These are phyloP conservation scores for Lolium perenne DNA, from an alignment of 176 grass and related monocot genomes.

Conservation along the genomic window DNA sequence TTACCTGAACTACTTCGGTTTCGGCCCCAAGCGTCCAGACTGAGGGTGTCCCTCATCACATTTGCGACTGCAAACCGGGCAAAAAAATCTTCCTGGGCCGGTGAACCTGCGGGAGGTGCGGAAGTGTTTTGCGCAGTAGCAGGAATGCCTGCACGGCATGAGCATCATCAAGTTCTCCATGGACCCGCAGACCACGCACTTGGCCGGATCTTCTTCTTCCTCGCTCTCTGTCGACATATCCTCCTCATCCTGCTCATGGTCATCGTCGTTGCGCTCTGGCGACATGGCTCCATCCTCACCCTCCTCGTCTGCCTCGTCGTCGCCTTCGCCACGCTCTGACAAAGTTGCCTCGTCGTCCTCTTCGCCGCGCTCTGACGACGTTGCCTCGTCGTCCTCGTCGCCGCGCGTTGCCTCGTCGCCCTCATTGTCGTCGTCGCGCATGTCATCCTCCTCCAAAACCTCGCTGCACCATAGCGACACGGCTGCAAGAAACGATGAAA, in stretches of 20 bases:
- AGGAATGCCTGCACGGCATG: constrained; percentile 1
- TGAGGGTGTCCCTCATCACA: neutral
- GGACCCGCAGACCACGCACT: neutral
- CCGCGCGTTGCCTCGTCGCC: too few species aligned
- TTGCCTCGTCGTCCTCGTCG: neutral
- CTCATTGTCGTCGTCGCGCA: too few species aligned
- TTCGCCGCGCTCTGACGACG: neutral
- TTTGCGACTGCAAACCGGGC: neutral
- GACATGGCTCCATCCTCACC: neutral
- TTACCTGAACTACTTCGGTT: constrained; percentile 7
- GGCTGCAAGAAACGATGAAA: constrained; percentile 4
- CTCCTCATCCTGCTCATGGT: neutral
- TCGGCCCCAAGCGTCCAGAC: neutral
- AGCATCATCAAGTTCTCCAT: neutral
- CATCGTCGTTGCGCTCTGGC: neutral
- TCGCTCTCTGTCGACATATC: neutral
- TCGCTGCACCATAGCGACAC: too few species aligned
- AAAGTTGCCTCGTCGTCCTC: neutral
- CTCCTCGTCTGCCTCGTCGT: neutral
- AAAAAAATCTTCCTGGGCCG: neutral
- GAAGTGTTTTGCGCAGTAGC: neutral
- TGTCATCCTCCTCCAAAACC: too few species aligned
- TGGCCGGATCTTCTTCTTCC: neutral
- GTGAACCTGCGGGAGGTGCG: too few species aligned
- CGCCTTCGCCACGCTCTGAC: neutral